phyloP scores from a whole-genome alignment of 345 rosid species.

The Citrus inodora region DNA sequence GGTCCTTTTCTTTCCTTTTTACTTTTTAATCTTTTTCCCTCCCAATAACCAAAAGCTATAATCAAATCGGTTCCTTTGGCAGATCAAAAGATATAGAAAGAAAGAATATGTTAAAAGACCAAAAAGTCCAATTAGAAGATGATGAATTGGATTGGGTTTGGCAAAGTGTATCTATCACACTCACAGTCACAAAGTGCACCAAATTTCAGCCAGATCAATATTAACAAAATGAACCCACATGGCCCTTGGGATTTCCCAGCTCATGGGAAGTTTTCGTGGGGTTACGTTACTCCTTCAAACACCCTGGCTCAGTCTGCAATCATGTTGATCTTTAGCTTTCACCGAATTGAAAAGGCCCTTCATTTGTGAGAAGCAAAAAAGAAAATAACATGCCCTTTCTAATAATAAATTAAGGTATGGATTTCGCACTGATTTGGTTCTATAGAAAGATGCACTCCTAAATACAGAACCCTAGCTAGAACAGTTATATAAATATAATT shows the following conservation, averaged over 20 bases:
- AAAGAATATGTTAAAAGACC: neutral
- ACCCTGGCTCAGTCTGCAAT: neutral
- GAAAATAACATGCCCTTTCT: no score
- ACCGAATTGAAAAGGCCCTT: no score
- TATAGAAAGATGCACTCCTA: no score
- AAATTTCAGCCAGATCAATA: neutral
- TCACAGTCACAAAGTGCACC: neutral
- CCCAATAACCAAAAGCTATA: neutral
- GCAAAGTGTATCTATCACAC: neutral
- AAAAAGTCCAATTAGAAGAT: neutral
- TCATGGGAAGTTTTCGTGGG: slow-evolving; percentile 8
- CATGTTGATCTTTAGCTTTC: neutral
- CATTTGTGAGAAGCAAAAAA: no score
- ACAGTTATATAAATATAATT: no score
- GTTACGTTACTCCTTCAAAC: neutral
- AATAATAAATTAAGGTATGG: no score
- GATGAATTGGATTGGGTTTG: slow-evolving; percentile 2
- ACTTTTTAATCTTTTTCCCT: neutral
- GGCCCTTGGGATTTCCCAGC: neutral
- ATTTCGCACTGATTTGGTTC: no score
- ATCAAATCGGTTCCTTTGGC: neutral
- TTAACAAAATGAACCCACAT: neutral
- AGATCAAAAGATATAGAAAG: neutral
- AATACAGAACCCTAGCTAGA: no score
- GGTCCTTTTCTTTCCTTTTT: no score